A percentile compares a stretch with the other conserved stretches of the same genome.
Conservation (phyloP, 2,329 filamentous ascomycete species). For the Colletotrichum graminicola region DNA sequence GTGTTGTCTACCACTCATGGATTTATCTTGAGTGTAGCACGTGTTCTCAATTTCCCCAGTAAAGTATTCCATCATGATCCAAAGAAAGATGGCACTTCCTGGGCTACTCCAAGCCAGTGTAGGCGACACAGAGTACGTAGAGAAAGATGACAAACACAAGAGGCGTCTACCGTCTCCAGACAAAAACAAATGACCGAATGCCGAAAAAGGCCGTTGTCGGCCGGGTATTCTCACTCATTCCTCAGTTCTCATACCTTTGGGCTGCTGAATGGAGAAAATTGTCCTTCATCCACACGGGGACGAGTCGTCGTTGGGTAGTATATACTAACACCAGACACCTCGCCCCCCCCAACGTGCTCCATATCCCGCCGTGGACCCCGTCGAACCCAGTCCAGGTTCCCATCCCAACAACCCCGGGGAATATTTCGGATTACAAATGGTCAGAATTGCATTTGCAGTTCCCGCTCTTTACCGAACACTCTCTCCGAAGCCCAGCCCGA, state of each 20-base stretch:
- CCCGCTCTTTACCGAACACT: not conserved
- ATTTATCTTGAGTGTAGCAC: not conserved
- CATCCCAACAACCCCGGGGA: constrained; percentile 31
- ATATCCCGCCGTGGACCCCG: constrained; percentile 35
- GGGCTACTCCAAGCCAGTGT: not conserved
- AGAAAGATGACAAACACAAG: not conserved
- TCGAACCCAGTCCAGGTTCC: not conserved
- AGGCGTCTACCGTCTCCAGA: not conserved
- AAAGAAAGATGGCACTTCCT: constrained; percentile 10
- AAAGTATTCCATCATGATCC: not conserved
- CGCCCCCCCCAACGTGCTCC: constrained; percentile 11
- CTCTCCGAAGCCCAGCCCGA: not conserved
- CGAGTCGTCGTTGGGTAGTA: constrained; percentile 1
- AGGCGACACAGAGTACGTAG: not conserved
- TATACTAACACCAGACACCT: constrained; percentile 14
- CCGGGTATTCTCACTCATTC: constrained; percentile 8
- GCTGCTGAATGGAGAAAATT: not conserved
- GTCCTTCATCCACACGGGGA: constrained; percentile 14
- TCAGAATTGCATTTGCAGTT: constrained; percentile 27
- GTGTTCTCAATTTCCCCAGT: not conserved
- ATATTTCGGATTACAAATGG: constrained; percentile 41
- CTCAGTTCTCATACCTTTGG: not conserved
- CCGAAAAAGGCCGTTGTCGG: constrained; percentile 39
- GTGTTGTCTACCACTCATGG: not conserved
- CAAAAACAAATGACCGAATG: constrained; percentile 31